These are phyloP conservation scores for Melampsora americana DNA, from an alignment of 1,284 basidiomycete genomes.

Conservation along the genomic window DNA sequence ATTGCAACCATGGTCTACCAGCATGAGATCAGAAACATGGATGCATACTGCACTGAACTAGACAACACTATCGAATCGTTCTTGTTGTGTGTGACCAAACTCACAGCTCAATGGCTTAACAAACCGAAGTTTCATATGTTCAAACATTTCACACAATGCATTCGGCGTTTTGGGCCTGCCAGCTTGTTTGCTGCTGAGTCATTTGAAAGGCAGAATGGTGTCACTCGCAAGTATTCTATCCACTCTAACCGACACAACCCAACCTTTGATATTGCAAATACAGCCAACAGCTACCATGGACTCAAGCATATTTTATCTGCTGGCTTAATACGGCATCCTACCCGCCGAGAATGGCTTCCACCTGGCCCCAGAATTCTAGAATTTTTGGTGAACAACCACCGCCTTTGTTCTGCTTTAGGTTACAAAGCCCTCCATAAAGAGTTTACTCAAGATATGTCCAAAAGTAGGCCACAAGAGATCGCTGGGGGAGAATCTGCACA, in stretches of 20 bases:
- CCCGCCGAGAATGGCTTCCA: too few species aligned
- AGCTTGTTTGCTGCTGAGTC: conserved; percentile 13
- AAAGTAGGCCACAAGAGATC: too few species aligned
- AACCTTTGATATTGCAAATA: background rate
- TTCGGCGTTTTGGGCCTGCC: background rate
- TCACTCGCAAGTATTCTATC: background rate
- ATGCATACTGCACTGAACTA: background rate
- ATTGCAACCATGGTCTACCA: background rate
- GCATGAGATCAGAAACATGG: background rate
- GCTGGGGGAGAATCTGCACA: too few species aligned
- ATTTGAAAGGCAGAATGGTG: conserved; percentile 10
- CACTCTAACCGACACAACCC: conserved; percentile 6
- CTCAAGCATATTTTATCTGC: background rate
- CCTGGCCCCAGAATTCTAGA: too few species aligned
- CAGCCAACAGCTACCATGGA: background rate
- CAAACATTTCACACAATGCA: conserved; percentile 3
- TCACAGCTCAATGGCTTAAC: conserved; percentile 1
- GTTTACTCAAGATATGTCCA: too few species aligned
- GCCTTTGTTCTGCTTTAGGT: too few species aligned
- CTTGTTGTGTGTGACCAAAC: background rate
- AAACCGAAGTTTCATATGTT: conserved; percentile 19
- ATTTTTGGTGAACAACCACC: too few species aligned
- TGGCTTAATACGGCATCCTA: background rate
- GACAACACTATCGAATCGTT: background rate
- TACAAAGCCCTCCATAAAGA: too few species aligned